Evolutionary conservation across 345 rosid genomes (phyloP).

Genomic region (Abelmoschus esculentus): DNA sequence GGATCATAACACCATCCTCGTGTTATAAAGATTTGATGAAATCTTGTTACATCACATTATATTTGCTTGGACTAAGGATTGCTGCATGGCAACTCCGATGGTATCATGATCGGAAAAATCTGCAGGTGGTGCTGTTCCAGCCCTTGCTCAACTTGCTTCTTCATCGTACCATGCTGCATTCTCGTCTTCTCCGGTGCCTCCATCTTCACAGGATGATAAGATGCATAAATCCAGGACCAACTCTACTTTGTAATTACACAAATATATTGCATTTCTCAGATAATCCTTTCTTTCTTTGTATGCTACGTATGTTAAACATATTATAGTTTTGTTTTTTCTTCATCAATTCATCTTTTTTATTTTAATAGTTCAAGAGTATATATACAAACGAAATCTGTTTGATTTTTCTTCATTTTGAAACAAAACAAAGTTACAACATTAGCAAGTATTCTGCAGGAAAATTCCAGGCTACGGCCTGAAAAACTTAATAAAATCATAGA

Average conservation of each 20-base stretch:
- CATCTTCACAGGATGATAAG: background rate
- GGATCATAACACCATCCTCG: background rate
- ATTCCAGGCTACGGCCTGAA: background rate
- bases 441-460: no score
- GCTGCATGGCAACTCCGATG: background rate
- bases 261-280: no score
- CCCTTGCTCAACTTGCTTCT: constrained; percentile 74
- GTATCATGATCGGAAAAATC: background rate
- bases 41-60: background rate
- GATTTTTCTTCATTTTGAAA: no score
- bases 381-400: no score
- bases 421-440: no score
- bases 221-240: background rate
- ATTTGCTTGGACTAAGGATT: background rate
- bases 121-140: constrained; percentile 82
- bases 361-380: no score
- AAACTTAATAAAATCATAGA: background rate
- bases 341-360: no score
- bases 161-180: constrained; percentile 36
- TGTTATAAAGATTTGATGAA: background rate
- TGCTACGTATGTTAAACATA: no score
- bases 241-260: background rate
- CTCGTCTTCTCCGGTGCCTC: background rate
- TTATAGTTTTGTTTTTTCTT: no score
- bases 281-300: no score